Evolutionary conservation across 805 yeast species (phyloP), one percentile per base, ranked within the genome.

Genomic region (Dipodascus albidus): DNA sequence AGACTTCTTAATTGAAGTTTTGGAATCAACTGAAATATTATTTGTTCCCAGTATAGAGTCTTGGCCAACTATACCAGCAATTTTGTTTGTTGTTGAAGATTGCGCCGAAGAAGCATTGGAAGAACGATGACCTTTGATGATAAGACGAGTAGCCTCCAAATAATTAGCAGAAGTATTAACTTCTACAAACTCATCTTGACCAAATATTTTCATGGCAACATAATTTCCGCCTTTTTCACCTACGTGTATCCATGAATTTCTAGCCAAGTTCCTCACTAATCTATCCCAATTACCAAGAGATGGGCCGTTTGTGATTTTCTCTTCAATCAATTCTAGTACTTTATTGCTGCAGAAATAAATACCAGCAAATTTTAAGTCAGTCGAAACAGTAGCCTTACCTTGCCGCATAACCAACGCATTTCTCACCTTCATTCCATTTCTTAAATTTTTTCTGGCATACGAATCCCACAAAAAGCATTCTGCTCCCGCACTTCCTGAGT

Each of bases 211-310:
- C 60, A 91, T 72, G 2, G 85, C 85, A 17, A 93, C 77, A 0
- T 82, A 77, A 53, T 82, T 87, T 57, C 74, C 74, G 8, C 68
- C 64, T 3, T 63, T 61, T 6, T 27, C 33, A 6, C 33, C 33
- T 0, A 84, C 74, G 64, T 89, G 96, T 61, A 78, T 79, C 99
- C 99, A 93, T 1, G 96, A 83, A 58, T 95, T 79, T 67, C 98
- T 79, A 2, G 95, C 95, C 54, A 91, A 69, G 63, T 89, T 96
- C 63, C 98, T 79, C 47, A 89, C 77, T 22, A 90, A 74, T 49
- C 61, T 62, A 50, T 56, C 53, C 22, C 62, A 41, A 35, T 59
- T 56, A 49, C 61, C 53, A 21, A 17, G 22, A 17, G 27, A 6
- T 15, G 19, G 23, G 23, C n/a, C 17, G 17, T 15, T 17, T 48